A percentile compares a stretch with the other conserved stretches of the same genome.
Conservation (phyloP, 2,329 filamentous ascomycete genomes). For the Xylariaceae sp. region DNA sequence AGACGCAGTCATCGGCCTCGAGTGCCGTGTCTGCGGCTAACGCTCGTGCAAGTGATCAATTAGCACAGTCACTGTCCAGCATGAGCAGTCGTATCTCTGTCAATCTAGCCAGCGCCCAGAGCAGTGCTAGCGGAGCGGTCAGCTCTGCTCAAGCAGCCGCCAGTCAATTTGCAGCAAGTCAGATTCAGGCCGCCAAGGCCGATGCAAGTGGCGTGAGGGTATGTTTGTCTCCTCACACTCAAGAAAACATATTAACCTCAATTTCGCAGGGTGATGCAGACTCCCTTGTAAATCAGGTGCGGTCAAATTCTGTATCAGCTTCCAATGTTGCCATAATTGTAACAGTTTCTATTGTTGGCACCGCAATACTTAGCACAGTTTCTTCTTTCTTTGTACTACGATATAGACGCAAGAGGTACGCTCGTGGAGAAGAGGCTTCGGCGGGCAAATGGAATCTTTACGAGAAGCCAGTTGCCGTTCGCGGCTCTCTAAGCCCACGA, state of each 20-base stretch:
- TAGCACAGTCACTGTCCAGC: slow-evolving; percentile 36
- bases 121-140: slow-evolving; percentile 48
- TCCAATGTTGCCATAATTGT: slow-evolving; percentile 41
- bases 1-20: slow-evolving; percentile 40
- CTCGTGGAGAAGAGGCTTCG: slow-evolving; percentile 18
- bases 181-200: slow-evolving; percentile 34
- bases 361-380: slow-evolving; percentile 33
- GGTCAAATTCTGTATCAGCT: slow-evolving; percentile 36
- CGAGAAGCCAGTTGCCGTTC: slow-evolving; percentile 36
- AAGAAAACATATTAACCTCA: background rate
- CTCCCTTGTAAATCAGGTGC: slow-evolving; percentile 31
- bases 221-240: slow-evolving; percentile 5
- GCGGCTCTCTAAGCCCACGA: slow-evolving; percentile 31
- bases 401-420: slow-evolving; percentile 33
- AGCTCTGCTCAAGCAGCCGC: slow-evolving; percentile 58
- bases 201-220: slow-evolving; percentile 31
- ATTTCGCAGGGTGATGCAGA: slow-evolving; percentile 31
- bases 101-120: slow-evolving; percentile 35
- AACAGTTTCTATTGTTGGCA: slow-evolving; percentile 36
- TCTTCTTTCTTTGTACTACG: slow-evolving; percentile 35
- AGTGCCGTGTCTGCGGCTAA: slow-evolving; percentile 37
- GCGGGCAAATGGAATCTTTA: slow-evolving; percentile 24
- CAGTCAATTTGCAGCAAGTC: slow-evolving; percentile 47
- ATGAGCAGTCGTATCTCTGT: slow-evolving; percentile 40
- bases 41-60: slow-evolving; percentile 33